Evolutionary conservation across 257 asterid species (phyloP).

Genomic region (Solanum gracilifrons): DNA sequence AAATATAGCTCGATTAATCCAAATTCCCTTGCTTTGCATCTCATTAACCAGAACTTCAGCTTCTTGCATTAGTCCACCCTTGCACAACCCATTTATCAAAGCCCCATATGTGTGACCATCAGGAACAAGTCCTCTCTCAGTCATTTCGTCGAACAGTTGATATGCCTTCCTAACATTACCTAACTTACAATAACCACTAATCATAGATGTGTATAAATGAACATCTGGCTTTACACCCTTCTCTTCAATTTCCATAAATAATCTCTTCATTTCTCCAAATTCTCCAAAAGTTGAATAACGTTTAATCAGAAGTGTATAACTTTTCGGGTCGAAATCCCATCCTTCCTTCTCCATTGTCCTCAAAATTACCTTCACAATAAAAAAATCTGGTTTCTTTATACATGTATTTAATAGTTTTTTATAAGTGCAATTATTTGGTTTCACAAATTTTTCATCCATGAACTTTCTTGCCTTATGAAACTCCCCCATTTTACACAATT

Average conservation of each 20-base stretch:
- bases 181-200: slow-evolving; percentile 30
- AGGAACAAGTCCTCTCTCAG: slow-evolving; percentile 49
- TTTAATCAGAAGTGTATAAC: slow-evolving; percentile 50
- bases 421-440: slow-evolving; percentile 50
- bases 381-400: slow-evolving; percentile 29
- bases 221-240: slow-evolving; percentile 44
- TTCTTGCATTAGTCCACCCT: slow-evolving; percentile 51
- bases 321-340: slow-evolving; percentile 40
- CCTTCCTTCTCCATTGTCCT: slow-evolving; percentile 50
- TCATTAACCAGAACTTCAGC: slow-evolving; percentile 49
- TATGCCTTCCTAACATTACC: slow-evolving; percentile 48
- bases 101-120: slow-evolving; percentile 61
- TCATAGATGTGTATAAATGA: slow-evolving; percentile 47
- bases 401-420: slow-evolving; percentile 53
- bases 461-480: slow-evolving; percentile 38
- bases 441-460: slow-evolving; percentile 36
- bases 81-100: slow-evolving; percentile 59
- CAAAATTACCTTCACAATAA: slow-evolving; percentile 31
- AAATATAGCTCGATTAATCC: slow-evolving; percentile 41
- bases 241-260: slow-evolving; percentile 53
- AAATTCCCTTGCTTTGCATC: slow-evolving; percentile 67
- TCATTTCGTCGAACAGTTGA: slow-evolving; percentile 52
- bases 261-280: slow-evolving; percentile 38
- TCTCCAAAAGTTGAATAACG: slow-evolving; percentile 18
- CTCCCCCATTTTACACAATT: slow-evolving; percentile 45